Evolutionary conservation across 768 basidiomycete genomes (phyloP).

Genomic region (Psilocybe azurescens): DNA sequence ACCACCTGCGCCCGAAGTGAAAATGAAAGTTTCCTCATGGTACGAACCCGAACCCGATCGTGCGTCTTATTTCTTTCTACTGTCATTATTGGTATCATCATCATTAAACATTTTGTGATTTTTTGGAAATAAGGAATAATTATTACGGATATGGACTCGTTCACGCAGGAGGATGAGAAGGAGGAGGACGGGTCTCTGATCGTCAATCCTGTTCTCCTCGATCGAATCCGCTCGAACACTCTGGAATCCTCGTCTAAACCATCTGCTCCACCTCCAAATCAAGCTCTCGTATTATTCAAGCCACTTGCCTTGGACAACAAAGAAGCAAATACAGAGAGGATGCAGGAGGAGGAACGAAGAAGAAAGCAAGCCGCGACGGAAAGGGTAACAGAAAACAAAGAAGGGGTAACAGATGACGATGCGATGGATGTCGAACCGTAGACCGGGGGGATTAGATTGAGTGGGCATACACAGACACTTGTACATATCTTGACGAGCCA

Average conservation of each 20-base stretch:
- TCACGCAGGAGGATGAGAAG: constrained; percentile 48
- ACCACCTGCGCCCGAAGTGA: constrained; percentile 51
- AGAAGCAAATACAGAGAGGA: constrained; percentile 23
- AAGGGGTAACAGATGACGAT: constrained; percentile 35
- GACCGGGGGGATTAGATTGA: constrained; percentile 16
- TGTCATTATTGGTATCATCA: neutral
- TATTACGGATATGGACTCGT: constrained; percentile 61
- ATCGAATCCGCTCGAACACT: constrained; percentile 44
- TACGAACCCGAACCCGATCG: constrained; percentile 74
- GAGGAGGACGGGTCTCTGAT: constrained; percentile 34
- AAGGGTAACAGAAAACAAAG: neutral
- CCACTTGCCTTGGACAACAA: constrained; percentile 36
- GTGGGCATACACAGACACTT: constrained; percentile 19
- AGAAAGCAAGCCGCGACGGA: constrained; percentile 16
- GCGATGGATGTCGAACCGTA: constrained; percentile 60
- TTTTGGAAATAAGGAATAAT: constrained; percentile 56
- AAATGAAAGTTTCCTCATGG: constrained; percentile 70
- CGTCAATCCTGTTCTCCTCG: constrained; percentile 51
- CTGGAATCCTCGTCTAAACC: constrained; percentile 25
- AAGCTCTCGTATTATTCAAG: constrained; percentile 62
- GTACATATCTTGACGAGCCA: constrained; percentile 23
- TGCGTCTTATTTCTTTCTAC: constrained; percentile 39
- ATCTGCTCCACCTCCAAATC: constrained; percentile 32
- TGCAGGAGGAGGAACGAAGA: constrained; percentile 12
- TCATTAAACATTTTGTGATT: neutral